Evolutionary conservation across 2,329 filamentous ascomycete genomes (phyloP), one percentile per base, ranked within the genome.

Genomic region (Ascochyta fabae): DNA sequence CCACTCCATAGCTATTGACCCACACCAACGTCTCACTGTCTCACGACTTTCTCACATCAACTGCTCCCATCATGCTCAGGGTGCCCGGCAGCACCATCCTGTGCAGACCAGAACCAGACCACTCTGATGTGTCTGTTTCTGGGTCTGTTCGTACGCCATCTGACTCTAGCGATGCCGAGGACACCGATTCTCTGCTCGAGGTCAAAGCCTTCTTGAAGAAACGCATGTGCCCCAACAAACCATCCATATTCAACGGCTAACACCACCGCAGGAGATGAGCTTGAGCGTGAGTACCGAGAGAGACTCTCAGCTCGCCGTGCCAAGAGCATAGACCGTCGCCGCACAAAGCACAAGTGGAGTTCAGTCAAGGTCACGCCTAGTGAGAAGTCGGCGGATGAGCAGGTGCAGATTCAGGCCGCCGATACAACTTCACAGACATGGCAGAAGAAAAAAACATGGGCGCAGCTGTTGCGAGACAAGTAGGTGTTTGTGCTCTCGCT

Each of bases 271-370:
- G 36, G 16, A 12, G 36, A 12, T 22, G 36, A 39, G 19, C 16
- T 22, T 24, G 7, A 23, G 3, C 36, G 36, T 19, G 16, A 19
- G 19, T 13, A 13, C 9, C 10, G 10, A 19, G 15, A 39, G 36
- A 1, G 4, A 22, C 12, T 10, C 16, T 9, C 36, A 23, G 22
- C 12, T 12, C 16, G 7, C 10, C 12, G 16, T 9, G 19, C 9
- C 12, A 8, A 13, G 16, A 7, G 12, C 9, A 8, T 9, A 1
- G 19, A 39, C 9, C 23, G 29, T 41, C 16, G 36, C 10, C 36
- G 36, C 13, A 15, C 12, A 19, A 41, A 43, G 35, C 42, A 33
- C 10, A 50, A 29, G 46, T 36, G 50, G 50, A 48, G 22, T 22
- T 35, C 36, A 12, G 31, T 48, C 24, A 36, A 48, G 29, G 23